Conservation (phyloP, 2,329 filamentous ascomycete species). For the Calycina marina region DNA sequence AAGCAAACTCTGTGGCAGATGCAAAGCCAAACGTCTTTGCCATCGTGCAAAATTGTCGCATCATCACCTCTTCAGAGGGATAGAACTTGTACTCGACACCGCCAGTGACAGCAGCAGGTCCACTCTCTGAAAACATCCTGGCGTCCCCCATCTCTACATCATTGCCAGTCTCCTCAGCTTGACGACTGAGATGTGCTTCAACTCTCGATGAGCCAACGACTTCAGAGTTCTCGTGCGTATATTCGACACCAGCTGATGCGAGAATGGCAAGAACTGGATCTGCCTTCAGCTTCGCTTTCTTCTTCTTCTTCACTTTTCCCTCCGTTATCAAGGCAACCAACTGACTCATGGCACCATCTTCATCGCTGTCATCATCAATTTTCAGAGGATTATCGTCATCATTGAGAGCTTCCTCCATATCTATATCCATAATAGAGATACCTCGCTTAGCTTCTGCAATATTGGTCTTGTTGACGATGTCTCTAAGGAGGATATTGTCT, state of each 20-base stretch:
- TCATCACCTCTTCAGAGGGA: constrained; percentile 59
- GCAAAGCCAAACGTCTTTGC: constrained; percentile 63
- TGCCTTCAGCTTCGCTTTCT: constrained; percentile 27
- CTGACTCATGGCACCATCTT: constrained; percentile 54
- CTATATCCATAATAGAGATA: constrained; percentile 63
- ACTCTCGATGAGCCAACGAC: constrained; percentile 85
- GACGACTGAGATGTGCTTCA: constrained; percentile 70
- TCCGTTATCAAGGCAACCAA: constrained; percentile 46
- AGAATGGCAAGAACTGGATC: constrained; percentile 85
- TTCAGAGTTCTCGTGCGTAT: constrained; percentile 93
- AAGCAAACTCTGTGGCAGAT: constrained; percentile 68
- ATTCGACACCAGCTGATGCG: constrained; percentile 75
- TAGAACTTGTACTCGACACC: constrained; percentile 24
- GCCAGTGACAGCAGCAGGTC: constrained; percentile 20
- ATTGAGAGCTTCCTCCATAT: constrained; percentile 46
- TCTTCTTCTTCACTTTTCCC: constrained; percentile 29
- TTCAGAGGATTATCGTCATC: constrained; percentile 32
- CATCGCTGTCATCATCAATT: constrained; percentile 32
- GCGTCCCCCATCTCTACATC: constrained; percentile 35
- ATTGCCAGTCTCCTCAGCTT: constrained; percentile 34
- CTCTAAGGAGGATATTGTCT: constrained; percentile 68
- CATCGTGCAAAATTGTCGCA: constrained; percentile 84
- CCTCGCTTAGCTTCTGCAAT: constrained; percentile 84
- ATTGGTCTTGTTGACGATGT: constrained; percentile 98
- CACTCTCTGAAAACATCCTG: constrained; percentile 39